phyloP scores from a whole-genome alignment of 495 filamentous ascomycete genomes.

The Pyrenopolyporus hunteri region DNA sequence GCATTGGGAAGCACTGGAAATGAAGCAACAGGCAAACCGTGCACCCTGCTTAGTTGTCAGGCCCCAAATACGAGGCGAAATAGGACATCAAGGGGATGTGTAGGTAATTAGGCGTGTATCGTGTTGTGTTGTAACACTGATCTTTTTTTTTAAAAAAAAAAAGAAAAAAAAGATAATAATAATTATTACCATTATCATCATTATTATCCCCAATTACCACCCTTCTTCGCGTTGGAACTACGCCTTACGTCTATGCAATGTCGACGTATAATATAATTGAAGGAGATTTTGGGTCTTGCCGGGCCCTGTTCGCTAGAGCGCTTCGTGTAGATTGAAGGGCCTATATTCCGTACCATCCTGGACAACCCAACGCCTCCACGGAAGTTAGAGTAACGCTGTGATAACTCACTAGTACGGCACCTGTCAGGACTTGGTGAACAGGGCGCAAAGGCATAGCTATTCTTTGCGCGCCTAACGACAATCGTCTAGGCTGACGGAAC shows the following conservation, averaged over 20 bases:
- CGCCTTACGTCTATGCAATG: background rate
- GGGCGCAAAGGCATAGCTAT: constrained; percentile 14
- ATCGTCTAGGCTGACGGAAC: constrained; percentile 2
- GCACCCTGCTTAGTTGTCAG: constrained; percentile 28
- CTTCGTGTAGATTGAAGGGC: constrained; percentile 25
- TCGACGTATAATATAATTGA: background rate
- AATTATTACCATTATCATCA: too few species aligned
- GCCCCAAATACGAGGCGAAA: constrained; percentile 37
- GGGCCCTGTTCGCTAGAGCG: constrained; percentile 3
- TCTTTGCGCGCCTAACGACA: constrained; percentile 31
- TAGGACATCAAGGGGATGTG: constrained; percentile 16
- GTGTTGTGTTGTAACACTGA: constrained; percentile 14
- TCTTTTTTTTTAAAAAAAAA: constrained; percentile 7
- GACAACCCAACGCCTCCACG: background rate
- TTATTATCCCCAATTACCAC: too few species aligned
- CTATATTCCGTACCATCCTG: background rate
- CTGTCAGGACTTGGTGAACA: constrained; percentile 33
- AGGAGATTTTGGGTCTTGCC: constrained; percentile 1
- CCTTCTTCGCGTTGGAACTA: constrained; percentile 20
- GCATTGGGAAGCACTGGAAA: background rate
- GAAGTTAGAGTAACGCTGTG: background rate
- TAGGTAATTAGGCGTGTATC: constrained; percentile 8
- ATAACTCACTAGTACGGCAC: constrained; percentile 1
- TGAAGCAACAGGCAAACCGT: constrained; percentile 26
- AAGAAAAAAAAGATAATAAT: too few species aligned